Base-by-base conservation (phyloP, 2,329 filamentous ascomycete species). In the Talaromyces marneffei region DNA sequence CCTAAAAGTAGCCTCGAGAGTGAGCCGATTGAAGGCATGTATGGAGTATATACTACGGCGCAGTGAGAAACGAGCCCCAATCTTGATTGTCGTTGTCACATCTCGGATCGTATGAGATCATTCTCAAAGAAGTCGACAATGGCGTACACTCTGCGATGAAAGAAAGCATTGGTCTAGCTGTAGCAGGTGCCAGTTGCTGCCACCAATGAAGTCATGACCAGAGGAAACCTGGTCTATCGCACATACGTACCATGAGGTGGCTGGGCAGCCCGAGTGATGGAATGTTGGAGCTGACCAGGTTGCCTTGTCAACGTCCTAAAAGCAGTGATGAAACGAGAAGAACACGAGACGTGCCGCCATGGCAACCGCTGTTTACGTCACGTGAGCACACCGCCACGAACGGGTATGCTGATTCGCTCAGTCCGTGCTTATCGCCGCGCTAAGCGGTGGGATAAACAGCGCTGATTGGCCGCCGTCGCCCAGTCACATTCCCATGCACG, bases 401-500 rank as follows among this genome's bases (percentile, higher is more conserved):
- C 4, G 18, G 37, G 35, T 3, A 56, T 52, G 55, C 31, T 40
- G 55, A 35, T 55, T 55, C 20, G 52, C 12, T 6, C 23, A 27
- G 35, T 40, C 52, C n/a, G 48, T 33, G 48, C 18, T 31, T 14
- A 12, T 52, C 42, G 52, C 40, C 60, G 60, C 60, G 60, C 60
- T 62, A 55, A 60, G 40, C 48, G 1, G 14, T 4, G 2, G 3
- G n/a, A 42, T 10, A 12, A 1, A 8, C 10, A 10, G 18, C 52
- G 25, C 20, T 55, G 53, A 63, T 63, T 63, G 53, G 62, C 46
- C 46, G 37, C 18, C 4, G 8, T 2, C 10, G 31, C 14, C 12
- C 8, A 20, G 25, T 61, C n/a, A 50, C 57, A 63, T 60, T 63
- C 54, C 27, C 54, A 55, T 64, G 66, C 65, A 68, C 65, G 68